Percentiles rank a stretch among this genome's conserved stretches.
phyloP scores from a whole-genome alignment of 2,329 filamentous ascomycete species.

The Macrophomina phaseolina region DNA sequence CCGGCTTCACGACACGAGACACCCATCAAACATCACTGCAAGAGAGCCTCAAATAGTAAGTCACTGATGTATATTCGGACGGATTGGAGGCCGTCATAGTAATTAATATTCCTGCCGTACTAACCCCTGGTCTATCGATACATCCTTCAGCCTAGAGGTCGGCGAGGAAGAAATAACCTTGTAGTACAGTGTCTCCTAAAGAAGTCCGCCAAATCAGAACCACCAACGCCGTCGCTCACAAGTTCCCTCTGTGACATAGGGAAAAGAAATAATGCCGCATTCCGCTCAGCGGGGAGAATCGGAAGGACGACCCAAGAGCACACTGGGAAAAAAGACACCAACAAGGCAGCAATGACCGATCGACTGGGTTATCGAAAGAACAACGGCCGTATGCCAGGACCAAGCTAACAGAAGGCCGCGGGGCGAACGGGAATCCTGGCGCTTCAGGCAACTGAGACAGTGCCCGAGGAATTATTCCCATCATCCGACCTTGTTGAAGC shows the following conservation, averaged over 20 bases:
- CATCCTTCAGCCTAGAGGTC: background rate
- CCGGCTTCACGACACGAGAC: no score
- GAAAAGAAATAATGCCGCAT: background rate
- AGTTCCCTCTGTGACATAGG: background rate
- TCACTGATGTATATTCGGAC: no score
- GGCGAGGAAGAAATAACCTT: background rate
- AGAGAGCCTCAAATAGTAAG: no score
- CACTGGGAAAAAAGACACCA: background rate
- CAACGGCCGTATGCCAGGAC: background rate
- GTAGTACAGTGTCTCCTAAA: background rate
- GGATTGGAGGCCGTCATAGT: background rate
- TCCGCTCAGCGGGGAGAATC: background rate
- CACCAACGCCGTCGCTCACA: slow-evolving; percentile 22
- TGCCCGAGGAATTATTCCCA: background rate
- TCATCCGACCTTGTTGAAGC: background rate
- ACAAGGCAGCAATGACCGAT: slow-evolving; percentile 8
- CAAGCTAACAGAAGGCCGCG: background rate
- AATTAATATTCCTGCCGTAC: background rate
- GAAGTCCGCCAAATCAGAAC: background rate
- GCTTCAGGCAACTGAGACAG: slow-evolving; percentile 22
- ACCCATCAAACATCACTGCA: no score
- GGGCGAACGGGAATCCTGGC: background rate
- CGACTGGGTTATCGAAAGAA: background rate
- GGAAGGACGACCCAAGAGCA: background rate
- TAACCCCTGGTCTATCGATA: background rate